These are phyloP conservation scores for Ophiostoma fasciatum DNA, from an alignment of 2,329 filamentous ascomycete species.

Conservation along the genomic window DNA sequence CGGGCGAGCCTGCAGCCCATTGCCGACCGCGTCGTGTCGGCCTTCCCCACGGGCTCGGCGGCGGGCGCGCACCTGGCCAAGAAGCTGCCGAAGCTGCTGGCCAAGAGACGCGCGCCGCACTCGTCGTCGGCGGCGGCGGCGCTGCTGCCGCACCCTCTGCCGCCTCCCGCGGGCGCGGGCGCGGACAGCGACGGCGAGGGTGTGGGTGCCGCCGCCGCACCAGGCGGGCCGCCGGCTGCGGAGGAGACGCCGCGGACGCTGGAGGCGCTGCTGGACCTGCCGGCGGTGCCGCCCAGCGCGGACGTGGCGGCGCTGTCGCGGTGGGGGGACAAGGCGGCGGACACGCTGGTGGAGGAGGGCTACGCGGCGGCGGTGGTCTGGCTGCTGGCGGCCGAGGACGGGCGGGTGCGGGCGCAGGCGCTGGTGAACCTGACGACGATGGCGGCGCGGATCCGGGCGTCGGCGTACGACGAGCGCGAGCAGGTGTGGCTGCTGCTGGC, in stretches of 20 bases:
- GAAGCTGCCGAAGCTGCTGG: not conserved
- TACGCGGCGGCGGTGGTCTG: conserved; percentile 54
- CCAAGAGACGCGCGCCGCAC: not conserved
- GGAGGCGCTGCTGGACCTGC: conserved; percentile 34
- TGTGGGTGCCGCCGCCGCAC: too few relatives aligned
- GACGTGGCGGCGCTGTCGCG: conserved; percentile 39
- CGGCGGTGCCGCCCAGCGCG: conserved; percentile 28
- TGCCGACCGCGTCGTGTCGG: conserved; percentile 24
- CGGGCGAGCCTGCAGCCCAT: conserved; percentile 28
- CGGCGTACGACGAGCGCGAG: conserved; percentile 58
- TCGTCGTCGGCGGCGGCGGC: not conserved
- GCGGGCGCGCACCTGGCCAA: conserved; percentile 4
- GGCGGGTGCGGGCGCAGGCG: conserved; percentile 66
- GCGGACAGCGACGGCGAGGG: conserved; percentile 5
- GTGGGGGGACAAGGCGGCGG: conserved; percentile 65
- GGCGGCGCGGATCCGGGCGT: conserved; percentile 47
- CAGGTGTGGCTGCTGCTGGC: conserved; percentile 67
- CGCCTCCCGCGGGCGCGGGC: too few relatives aligned
- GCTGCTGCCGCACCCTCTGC: not conserved
- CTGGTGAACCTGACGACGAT: conserved; percentile 53
- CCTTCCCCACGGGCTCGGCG: conserved; percentile 23
- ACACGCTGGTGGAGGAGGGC: conserved; percentile 67
- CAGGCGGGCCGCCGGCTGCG: too few relatives aligned
- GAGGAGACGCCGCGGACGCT: conserved; percentile 24
- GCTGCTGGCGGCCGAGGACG: conserved; percentile 60